A percentile compares a stretch with the other conserved stretches of the same genome.
phyloP scores from a whole-genome alignment of 1,139 yeast species.

The Pneumocystis murina region DNA sequence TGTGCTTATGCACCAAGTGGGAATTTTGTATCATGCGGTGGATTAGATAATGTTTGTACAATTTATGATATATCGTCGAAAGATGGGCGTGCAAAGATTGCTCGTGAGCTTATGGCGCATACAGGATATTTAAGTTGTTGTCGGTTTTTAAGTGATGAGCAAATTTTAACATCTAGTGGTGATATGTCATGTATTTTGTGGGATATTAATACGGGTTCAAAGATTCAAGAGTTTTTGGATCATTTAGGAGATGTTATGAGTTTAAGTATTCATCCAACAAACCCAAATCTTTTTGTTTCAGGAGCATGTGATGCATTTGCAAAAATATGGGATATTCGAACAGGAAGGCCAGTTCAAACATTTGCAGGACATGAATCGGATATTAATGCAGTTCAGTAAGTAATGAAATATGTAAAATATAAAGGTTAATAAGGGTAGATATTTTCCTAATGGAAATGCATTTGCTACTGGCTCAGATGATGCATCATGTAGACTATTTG shows the following conservation, averaged over 20 bases:
- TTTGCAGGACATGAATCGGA: conserved; percentile 50
- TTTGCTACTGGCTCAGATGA: conserved; percentile 62
- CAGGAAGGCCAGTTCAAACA: conserved; percentile 39
- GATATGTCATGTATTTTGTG: conserved; percentile 70
- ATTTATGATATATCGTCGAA: conserved; percentile 36
- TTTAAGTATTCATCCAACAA: conserved; percentile 27
- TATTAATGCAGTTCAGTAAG: conserved; percentile 39
- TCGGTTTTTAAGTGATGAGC: conserved; percentile 42
- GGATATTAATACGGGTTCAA: conserved; percentile 54
- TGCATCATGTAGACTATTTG: conserved; percentile 57
- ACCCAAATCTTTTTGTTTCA: conserved; percentile 37
- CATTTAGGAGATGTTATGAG: conserved; percentile 72
- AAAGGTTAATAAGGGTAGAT: conserved; percentile 14
- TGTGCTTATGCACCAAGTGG: conserved; percentile 62
- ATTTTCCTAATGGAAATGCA: conserved; percentile 54
- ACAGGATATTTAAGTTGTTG: conserved; percentile 68
- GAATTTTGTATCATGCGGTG: conserved; percentile 59
- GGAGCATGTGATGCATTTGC: conserved; percentile 67
- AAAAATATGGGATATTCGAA: conserved; percentile 57
- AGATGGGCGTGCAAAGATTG: conserved; percentile 13
- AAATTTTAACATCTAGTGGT: conserved; percentile 61
- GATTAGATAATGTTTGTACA: conserved; percentile 65
- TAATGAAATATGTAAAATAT: not conserved
- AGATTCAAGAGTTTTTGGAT: conserved; percentile 45
- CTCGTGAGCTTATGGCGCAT: conserved; percentile 38